These are phyloP conservation scores for Aurantiochytrium sp. DNA, from an alignment of 108 stramenopile species.

Conservation along the genomic window DNA sequence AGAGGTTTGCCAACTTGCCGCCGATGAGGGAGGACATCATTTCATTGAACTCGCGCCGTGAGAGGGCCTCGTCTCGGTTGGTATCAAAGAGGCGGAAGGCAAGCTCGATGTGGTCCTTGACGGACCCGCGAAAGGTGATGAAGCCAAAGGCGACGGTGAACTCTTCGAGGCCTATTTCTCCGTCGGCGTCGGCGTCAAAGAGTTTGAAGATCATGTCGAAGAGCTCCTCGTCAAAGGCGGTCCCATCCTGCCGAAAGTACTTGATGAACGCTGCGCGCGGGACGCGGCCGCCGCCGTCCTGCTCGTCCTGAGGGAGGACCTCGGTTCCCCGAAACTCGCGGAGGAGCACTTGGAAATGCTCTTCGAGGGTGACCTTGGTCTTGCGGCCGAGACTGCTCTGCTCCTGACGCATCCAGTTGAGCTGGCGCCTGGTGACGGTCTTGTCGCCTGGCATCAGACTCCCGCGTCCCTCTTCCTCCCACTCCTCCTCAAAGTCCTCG, in stretches of 20 bases:
- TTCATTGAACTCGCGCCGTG: not conserved
- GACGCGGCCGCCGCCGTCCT: not conserved
- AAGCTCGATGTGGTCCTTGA: not conserved
- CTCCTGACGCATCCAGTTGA: not conserved
- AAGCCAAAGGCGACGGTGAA: not conserved
- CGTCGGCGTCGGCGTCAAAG: constrained; percentile 10
- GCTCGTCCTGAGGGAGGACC: not conserved
- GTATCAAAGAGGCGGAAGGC: not conserved
- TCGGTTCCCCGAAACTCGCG: not conserved
- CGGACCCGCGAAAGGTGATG: not conserved
- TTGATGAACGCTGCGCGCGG: not conserved
- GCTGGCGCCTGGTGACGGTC: not conserved
- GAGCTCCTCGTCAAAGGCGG: not conserved
- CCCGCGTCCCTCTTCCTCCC: not conserved
- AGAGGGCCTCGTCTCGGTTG: not conserved
- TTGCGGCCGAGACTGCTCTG: not conserved
- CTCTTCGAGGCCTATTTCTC: not conserved
- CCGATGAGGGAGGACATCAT: not conserved
- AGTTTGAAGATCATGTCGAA: constrained; percentile 1
- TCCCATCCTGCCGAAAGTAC: not conserved
- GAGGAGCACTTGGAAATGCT: not conserved
- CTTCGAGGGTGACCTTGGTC: not conserved
- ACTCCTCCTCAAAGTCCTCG: not conserved
- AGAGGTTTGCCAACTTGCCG: not conserved
- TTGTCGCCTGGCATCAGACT: not conserved